Percentiles rank a stretch among this genome's conserved stretches.
phyloP scores from a whole-genome alignment of 495 filamentous ascomycete species.

The Zalerion maritima region DNA sequence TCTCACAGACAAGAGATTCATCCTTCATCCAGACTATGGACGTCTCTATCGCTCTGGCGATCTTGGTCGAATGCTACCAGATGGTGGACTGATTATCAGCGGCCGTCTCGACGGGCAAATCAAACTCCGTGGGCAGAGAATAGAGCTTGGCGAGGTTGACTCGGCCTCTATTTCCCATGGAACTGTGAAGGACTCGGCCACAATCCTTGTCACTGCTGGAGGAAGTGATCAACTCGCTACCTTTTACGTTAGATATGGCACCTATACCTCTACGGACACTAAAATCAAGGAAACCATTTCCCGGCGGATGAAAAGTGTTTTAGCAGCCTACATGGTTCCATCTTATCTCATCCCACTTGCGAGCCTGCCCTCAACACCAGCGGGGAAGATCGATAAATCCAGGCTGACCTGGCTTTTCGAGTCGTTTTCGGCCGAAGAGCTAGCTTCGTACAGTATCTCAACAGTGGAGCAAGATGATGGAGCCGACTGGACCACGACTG shows the following conservation, averaged over 20 bases:
- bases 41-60: conserved; percentile 60
- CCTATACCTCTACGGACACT: too few species aligned
- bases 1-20: conserved; percentile 42
- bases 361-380: conserved; percentile 43
- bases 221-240: conserved; percentile 38
- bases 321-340: conserved; percentile 59
- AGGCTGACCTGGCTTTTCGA: conserved; percentile 20
- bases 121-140: conserved; percentile 66
- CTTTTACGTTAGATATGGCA: conserved; percentile 50
- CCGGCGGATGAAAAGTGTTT: too few species aligned
- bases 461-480: conserved; percentile 20
- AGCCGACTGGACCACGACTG: conserved; percentile 30
- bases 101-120: conserved; percentile 67
- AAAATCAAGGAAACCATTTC: too few species aligned
- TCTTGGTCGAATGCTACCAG: conserved; percentile 52
- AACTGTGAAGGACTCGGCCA: conserved; percentile 36
- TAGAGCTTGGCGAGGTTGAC: conserved; percentile 69
- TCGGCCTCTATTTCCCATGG: conserved; percentile 29
- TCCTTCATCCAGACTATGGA: conserved; percentile 50
- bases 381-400: conserved; percentile 47
- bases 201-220: conserved; percentile 27
- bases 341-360: conserved; percentile 51
- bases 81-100: conserved; percentile 56
- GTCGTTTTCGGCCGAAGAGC: conserved; percentile 3
- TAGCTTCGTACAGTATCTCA: conserved; percentile 10